phyloP scores from a whole-genome alignment of 768 basidiomycete species.

The Serendipita indica region DNA sequence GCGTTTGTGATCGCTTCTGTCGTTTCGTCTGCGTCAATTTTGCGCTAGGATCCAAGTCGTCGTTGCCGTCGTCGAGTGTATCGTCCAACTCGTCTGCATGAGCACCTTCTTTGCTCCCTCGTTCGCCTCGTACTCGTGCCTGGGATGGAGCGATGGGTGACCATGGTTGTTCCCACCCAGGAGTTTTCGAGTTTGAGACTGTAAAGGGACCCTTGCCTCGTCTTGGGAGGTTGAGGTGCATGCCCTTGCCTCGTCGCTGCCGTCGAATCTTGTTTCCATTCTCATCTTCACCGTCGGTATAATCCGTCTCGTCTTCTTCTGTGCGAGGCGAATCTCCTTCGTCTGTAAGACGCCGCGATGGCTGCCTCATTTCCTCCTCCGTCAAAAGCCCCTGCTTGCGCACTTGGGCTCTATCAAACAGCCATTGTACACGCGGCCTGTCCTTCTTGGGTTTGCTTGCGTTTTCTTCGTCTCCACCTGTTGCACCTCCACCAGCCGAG shows the following conservation, averaged over 20 bases:
- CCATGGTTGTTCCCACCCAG: slow-evolving; percentile 60
- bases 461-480: slow-evolving; percentile 5
- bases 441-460: slow-evolving; percentile 8
- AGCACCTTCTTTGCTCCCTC: neutral
- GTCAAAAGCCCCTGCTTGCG: slow-evolving; percentile 4
- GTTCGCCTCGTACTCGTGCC: slow-evolving; percentile 6
- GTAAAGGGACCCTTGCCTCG: slow-evolving; percentile 28
- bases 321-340: too few species aligned
- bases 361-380: slow-evolving; percentile 5
- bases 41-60: neutral
- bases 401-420: slow-evolving; percentile 1
- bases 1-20: slow-evolving; percentile 28
- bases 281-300: slow-evolving; percentile 9
- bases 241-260: slow-evolving; percentile 14
- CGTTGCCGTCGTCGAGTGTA: slow-evolving; percentile 1
- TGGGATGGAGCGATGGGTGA: slow-evolving; percentile 19
- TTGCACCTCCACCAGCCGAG: neutral
- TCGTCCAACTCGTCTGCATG: slow-evolving; percentile 7
- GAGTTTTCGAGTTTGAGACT: slow-evolving; percentile 38
- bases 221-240: slow-evolving; percentile 18
- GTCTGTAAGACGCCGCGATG: neutral
- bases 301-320: slow-evolving; percentile 14
- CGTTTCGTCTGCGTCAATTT: slow-evolving; percentile 30
- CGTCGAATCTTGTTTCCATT: neutral
- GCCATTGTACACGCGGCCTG: slow-evolving; percentile 2